phyloP scores from a whole-genome alignment of 192 early-diverging fungal species.

The Backusella macrospora region DNA sequence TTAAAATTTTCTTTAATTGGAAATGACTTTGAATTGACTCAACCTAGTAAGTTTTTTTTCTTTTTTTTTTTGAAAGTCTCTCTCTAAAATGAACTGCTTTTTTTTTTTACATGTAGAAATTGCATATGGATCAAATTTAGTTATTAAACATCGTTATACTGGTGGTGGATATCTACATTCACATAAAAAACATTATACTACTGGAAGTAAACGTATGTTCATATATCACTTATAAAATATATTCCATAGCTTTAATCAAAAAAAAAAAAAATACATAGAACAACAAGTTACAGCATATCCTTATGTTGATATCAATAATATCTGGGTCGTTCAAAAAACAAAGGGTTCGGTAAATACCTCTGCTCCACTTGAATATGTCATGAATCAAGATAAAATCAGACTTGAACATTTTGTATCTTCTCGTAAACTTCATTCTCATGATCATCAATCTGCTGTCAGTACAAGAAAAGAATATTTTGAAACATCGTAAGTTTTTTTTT shows the following conservation, averaged over 20 bases:
- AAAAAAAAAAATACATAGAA: slow-evolving; percentile 37
- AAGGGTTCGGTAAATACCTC: slow-evolving; percentile 11
- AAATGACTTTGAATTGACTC: slow-evolving; percentile 51
- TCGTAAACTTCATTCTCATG: slow-evolving; percentile 71
- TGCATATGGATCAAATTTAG: slow-evolving; percentile 66
- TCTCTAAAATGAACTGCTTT: not conserved
- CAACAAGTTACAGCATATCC: slow-evolving; percentile 84
- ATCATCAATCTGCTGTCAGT: slow-evolving; percentile 65
- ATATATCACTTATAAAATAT: not conserved
- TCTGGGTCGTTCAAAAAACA: slow-evolving; percentile 58
- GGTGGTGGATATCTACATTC: slow-evolving; percentile 84
- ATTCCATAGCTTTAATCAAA: not conserved
- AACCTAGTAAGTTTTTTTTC: slow-evolving; percentile 40
- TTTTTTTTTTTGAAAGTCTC: not conserved
- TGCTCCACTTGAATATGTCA: slow-evolving; percentile 52
- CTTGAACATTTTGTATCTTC: slow-evolving; percentile 64
- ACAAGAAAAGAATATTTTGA: slow-evolving; percentile 69
- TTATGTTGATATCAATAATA: slow-evolving; percentile 85
- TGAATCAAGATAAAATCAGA: slow-evolving; percentile 77
- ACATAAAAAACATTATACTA: slow-evolving; percentile 63
- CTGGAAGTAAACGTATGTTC: slow-evolving; percentile 73
- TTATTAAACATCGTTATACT: slow-evolving; percentile 68
- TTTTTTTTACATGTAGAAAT: slow-evolving; percentile 49
- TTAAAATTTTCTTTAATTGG: slow-evolving; percentile 86
- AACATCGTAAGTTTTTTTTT: slow-evolving; percentile 47